phyloP scores from a whole-genome alignment of 768 basidiomycete species.

The Leccinum subgranulosum region DNA sequence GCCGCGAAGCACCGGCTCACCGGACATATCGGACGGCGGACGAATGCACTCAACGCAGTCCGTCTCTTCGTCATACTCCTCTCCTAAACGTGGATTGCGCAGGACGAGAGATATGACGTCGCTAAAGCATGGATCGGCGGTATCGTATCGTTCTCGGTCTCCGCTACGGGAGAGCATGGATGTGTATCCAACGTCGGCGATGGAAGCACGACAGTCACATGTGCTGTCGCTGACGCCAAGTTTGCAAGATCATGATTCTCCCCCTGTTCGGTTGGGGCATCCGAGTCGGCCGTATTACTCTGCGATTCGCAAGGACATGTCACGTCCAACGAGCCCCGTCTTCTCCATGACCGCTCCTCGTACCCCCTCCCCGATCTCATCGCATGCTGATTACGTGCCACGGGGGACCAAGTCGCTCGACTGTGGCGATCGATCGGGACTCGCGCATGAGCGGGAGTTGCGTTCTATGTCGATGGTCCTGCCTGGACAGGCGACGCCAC shows the following conservation, averaged over 20 bases:
- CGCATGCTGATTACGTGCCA: constrained; percentile 20
- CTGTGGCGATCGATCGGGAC: constrained; percentile 19
- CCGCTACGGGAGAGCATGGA: constrained; percentile 24
- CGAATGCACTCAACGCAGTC: constrained; percentile 21
- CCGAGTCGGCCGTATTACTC: constrained; percentile 54
- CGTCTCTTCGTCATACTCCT: constrained; percentile 23
- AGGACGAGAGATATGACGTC: constrained; percentile 38
- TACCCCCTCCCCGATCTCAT: constrained; percentile 26
- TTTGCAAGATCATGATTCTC: constrained; percentile 18
- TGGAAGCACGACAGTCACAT: constrained; percentile 21
- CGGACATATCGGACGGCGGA: constrained; percentile 13
- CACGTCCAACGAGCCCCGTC: constrained; percentile 38
- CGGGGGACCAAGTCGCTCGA: constrained; percentile 35
- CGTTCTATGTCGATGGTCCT: constrained; percentile 30
- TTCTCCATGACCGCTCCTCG: constrained; percentile 24
- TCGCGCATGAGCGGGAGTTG: constrained; percentile 18
- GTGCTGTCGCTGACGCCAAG: constrained; percentile 16
- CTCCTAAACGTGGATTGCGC: constrained; percentile 35
- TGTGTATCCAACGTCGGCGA: constrained; percentile 10
- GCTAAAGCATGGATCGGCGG: constrained; percentile 27
- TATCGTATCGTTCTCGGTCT: constrained; percentile 20
- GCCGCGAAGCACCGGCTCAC: constrained; percentile 18
- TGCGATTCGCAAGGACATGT: constrained; percentile 49
- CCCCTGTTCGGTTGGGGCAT: constrained; percentile 43
- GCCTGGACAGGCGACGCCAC: constrained; percentile 18